A percentile compares a stretch with the other conserved stretches of the same genome.
These are phyloP conservation scores for Mrakia blollopis DNA, from an alignment of 768 basidiomycete species.

Conservation along the genomic window DNA sequence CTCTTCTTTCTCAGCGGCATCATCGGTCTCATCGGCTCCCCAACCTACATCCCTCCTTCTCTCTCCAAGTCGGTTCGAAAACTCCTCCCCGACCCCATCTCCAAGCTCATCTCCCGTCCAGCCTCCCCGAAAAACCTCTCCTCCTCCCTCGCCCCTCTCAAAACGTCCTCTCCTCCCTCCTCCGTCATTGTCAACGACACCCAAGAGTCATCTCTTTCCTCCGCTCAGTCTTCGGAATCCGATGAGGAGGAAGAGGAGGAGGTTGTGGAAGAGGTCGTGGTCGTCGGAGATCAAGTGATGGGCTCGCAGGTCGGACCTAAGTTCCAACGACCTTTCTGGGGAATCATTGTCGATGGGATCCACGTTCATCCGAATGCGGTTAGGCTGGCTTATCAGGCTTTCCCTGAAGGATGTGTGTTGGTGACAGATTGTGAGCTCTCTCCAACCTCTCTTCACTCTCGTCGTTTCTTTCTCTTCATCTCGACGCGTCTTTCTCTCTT, in stretches of 20 bases:
- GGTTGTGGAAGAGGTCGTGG: too few species aligned
- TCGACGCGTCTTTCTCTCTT: background rate
- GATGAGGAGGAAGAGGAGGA: conserved; percentile 35
- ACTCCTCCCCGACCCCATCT: conserved; percentile 5
- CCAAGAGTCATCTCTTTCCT: background rate
- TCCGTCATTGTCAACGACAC: conserved; percentile 3
- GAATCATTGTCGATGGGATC: conserved; percentile 83
- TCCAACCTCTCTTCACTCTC: background rate
- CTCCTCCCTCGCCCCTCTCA: conserved; percentile 37
- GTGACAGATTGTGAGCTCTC: conserved; percentile 72
- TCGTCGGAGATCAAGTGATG: background rate
- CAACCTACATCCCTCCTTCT: background rate
- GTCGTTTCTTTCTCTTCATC: background rate
- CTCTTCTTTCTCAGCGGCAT: conserved; percentile 52
- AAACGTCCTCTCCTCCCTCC: background rate
- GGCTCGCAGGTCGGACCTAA: background rate
- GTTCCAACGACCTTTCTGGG: conserved; percentile 74
- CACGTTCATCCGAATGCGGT: conserved; percentile 89
- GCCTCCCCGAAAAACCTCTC: conserved; percentile 53
- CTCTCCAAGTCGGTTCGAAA: conserved; percentile 6
- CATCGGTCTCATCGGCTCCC: conserved; percentile 74
- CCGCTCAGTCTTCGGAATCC: conserved; percentile 49
- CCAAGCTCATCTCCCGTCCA: conserved; percentile 3
- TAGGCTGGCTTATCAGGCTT: conserved; percentile 75
- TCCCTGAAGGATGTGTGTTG: conserved; percentile 78